These are phyloP conservation scores for Cnidoscolus chayamansa DNA, from an alignment of 441 rosid species.

Conservation along the genomic window DNA sequence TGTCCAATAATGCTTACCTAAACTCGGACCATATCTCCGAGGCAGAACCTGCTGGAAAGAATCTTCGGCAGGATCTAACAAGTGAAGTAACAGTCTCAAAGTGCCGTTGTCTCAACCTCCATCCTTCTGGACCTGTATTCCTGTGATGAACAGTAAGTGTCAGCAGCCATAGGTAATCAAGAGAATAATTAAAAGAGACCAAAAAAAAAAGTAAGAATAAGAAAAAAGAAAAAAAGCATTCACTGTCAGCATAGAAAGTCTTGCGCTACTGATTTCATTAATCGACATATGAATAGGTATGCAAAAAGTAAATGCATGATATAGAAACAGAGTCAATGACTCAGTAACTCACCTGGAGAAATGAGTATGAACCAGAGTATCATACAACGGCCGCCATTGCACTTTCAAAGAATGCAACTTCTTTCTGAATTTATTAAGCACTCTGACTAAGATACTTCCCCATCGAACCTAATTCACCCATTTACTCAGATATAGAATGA, in stretches of 20 bases:
- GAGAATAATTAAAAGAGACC: not conserved
- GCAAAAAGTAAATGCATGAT: not conserved
- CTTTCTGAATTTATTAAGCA: slow-evolving; percentile 77
- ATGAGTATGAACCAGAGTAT: slow-evolving; percentile 79
- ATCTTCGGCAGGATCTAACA: slow-evolving; percentile 80
- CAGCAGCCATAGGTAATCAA: slow-evolving; percentile 3
- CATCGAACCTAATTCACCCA: slow-evolving; percentile 76
- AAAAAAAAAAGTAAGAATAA: not conserved
- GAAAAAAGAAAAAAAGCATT: too few relatives aligned
- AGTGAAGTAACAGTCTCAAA: slow-evolving; percentile 87
- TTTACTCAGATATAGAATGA: slow-evolving; percentile 22
- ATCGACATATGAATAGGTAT: not conserved
- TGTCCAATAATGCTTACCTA: slow-evolving; percentile 46
- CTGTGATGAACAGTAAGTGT: slow-evolving; percentile 34
- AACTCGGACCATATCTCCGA: slow-evolving; percentile 97
- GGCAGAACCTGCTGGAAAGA: slow-evolving; percentile 90
- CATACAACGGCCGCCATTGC: slow-evolving; percentile 93
- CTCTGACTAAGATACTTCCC: slow-evolving; percentile 77
- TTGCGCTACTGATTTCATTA: not conserved
- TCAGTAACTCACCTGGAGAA: slow-evolving; percentile 64
- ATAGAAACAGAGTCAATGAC: not conserved
- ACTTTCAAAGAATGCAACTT: slow-evolving; percentile 63
- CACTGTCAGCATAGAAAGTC: not conserved
- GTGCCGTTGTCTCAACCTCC: slow-evolving; percentile 95
- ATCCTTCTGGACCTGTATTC: slow-evolving; percentile 98